These are phyloP conservation scores for Solanum clarkiae DNA, from an alignment of 257 asterid species.

Conservation along the genomic window DNA sequence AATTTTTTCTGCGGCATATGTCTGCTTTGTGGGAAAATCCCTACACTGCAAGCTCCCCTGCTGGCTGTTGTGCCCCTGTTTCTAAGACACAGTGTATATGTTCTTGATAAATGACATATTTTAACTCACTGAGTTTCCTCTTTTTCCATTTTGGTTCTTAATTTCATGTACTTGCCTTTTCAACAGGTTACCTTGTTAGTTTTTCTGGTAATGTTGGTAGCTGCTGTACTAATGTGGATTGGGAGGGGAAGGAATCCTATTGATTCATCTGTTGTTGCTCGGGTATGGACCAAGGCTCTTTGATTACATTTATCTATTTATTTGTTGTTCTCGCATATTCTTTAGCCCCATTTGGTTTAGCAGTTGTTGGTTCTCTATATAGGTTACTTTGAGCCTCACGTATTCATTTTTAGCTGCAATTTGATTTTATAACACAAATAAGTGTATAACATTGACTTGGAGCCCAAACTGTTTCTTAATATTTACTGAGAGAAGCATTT, in stretches of 20 bases:
- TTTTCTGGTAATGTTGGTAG: conserved; percentile 52
- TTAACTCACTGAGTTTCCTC: neutral
- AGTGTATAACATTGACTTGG: neutral
- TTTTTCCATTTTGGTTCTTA: neutral
- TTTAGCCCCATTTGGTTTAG: neutral
- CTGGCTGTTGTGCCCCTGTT: neutral
- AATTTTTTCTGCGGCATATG: neutral
- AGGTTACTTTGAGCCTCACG: neutral
- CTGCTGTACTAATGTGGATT: conserved; percentile 76
- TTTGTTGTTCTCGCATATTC: neutral
- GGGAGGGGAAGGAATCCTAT: conserved; percentile 54
- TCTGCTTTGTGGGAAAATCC: neutral
- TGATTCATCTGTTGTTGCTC: conserved; percentile 57
- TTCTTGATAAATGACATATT: neutral
- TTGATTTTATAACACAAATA: neutral
- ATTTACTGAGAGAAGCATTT: neutral
- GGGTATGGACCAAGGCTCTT: conserved; percentile 34
- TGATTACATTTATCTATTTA: neutral
- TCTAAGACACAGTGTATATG: neutral
- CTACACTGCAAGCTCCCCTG: neutral
- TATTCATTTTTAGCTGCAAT: neutral
- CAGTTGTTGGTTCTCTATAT: neutral
- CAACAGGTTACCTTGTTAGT: conserved; percentile 58
- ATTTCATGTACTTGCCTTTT: conserved; percentile 3
- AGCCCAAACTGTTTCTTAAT: neutral